These are phyloP conservation scores for Funneliformis mosseae DNA, from an alignment of 192 early-diverging fungal genomes.

Conservation along the genomic window DNA sequence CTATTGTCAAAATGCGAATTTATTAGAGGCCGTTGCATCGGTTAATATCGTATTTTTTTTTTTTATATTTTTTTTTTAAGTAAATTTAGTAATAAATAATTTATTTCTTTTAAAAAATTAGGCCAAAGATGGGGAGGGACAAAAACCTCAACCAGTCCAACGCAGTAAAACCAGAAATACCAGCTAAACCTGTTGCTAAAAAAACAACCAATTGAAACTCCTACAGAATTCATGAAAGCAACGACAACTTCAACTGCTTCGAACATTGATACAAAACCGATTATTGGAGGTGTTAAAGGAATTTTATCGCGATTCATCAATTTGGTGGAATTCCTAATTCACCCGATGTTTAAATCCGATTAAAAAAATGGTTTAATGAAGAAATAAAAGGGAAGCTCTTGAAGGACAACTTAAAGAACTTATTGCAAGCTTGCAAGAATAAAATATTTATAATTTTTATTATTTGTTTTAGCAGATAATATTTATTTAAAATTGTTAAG, in stretches of 20 bases:
- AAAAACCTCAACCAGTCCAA: conserved; percentile 15
- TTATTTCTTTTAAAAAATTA: not conserved
- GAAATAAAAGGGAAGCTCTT: conserved; percentile 40
- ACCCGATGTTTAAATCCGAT: conserved; percentile 35
- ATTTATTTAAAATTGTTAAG: too few relatives aligned
- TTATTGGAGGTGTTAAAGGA: conserved; percentile 43
- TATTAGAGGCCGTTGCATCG: conserved; percentile 5
- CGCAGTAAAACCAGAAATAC: conserved; percentile 45
- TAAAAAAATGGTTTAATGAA: conserved; percentile 45
- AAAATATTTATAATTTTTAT: not conserved
- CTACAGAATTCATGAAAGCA: conserved; percentile 10
- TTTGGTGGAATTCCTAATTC: conserved; percentile 44
- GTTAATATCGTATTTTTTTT: not conserved
- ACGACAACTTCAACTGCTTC: conserved; percentile 7
- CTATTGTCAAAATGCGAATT: not conserved
- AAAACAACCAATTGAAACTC: conserved; percentile 11
- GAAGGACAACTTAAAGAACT: conserved; percentile 38
- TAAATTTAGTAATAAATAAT: not conserved
- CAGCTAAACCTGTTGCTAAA: conserved; percentile 36
- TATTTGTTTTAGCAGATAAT: too few relatives aligned
- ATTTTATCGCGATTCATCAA: conserved; percentile 41
- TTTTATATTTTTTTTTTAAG: not conserved
- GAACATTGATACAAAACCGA: conserved; percentile 24
- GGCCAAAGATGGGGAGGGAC: conserved; percentile 7
- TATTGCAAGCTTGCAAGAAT: conserved; percentile 36